Evolutionary conservation across 2,329 filamentous ascomycete species (phyloP).

Genomic region (Hypoxylon sp.): DNA sequence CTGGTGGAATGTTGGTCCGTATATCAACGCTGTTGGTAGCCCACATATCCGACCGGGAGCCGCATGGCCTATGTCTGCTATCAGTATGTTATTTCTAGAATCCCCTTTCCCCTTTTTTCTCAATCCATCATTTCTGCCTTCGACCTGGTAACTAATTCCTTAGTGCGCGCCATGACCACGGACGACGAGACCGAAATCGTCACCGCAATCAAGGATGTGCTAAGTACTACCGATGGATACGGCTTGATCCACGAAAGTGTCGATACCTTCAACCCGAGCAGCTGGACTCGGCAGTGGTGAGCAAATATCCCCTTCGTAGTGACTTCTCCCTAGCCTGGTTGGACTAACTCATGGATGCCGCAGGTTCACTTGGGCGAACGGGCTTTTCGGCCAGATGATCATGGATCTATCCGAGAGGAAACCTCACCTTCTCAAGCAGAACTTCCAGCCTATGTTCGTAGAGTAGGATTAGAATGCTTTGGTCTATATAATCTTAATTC

Average conservation of each 20-base stretch:
- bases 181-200: slow-evolving; percentile 79
- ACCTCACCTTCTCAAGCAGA: slow-evolving; percentile 58
- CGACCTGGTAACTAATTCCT: no score
- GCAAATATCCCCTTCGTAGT: slow-evolving; percentile 18
- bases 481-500: neutral
- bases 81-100: slow-evolving; percentile 38
- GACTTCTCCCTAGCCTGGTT: neutral
- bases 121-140: neutral
- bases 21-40: slow-evolving; percentile 77
- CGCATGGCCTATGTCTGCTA: slow-evolving; percentile 66
- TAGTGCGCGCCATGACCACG: slow-evolving; percentile 62
- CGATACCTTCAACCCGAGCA: slow-evolving; percentile 65
- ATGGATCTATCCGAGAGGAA: slow-evolving; percentile 77
- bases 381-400: slow-evolving; percentile 84
- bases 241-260: slow-evolving; percentile 86
- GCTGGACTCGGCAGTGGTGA: slow-evolving; percentile 57
- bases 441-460: slow-evolving; percentile 47
- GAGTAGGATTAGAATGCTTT: neutral
- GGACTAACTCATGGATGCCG: slow-evolving; percentile 39
- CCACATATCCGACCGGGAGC: slow-evolving; percentile 68
- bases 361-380: slow-evolving; percentile 93
- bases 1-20: slow-evolving; percentile 74
- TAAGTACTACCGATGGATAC: slow-evolving; percentile 75
- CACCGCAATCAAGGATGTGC: slow-evolving; percentile 66
- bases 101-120: neutral